Evolutionary conservation across 495 filamentous ascomycete species (phyloP).

Genomic region (Neurospora sp.): DNA sequence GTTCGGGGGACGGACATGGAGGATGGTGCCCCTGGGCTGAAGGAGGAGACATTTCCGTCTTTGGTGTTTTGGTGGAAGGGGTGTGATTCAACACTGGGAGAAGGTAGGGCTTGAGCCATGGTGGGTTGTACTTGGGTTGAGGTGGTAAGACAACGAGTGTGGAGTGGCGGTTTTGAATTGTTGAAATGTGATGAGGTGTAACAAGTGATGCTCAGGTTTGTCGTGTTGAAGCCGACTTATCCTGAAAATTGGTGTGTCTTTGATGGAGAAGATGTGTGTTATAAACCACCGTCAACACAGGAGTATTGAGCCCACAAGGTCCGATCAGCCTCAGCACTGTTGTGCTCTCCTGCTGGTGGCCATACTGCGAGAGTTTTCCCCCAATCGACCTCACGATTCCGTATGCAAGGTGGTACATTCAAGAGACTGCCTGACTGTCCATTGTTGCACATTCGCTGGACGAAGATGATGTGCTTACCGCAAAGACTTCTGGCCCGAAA

Average conservation of each 20-base stretch:
- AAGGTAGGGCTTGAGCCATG: not conserved
- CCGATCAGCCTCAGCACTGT: not conserved
- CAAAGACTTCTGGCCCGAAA: not conserved
- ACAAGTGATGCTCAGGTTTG: not conserved
- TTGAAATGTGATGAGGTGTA: not conserved
- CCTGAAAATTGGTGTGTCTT: not conserved
- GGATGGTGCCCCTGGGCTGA: not conserved
- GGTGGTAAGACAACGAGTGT: not conserved
- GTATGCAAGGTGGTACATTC: not conserved
- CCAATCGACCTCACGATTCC: not conserved
- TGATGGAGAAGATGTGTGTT: not conserved
- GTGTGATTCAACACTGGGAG: not conserved
- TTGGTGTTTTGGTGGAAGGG: not conserved
- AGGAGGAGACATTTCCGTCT: not conserved
- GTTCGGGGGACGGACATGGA: not conserved
- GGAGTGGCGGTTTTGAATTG: not conserved
- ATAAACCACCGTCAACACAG: not conserved
- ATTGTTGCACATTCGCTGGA: not conserved
- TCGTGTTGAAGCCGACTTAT: not conserved
- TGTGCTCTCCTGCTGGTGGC: not conserved
- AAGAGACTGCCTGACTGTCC: not conserved
- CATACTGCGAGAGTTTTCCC: not conserved
- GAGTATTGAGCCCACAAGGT: not conserved
- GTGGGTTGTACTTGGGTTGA: not conserved
- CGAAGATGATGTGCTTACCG: not conserved